A percentile compares a stretch with the other conserved stretches of the same genome.
Evolutionary conservation across 805 yeast species (phyloP).

Genomic region (Candida alai): DNA sequence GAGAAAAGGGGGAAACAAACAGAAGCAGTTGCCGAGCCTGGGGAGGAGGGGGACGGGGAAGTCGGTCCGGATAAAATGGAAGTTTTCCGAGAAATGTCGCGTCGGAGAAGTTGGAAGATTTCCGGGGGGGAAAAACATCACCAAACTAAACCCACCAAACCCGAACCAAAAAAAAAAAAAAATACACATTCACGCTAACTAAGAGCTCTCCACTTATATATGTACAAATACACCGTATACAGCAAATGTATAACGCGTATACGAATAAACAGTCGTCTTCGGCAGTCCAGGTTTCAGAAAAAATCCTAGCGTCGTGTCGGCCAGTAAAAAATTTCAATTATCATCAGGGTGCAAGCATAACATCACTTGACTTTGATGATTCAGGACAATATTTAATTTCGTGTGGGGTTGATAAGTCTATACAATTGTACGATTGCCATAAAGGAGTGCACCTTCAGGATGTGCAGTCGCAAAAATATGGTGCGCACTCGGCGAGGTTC

Average conservation of each 20-base stretch:
- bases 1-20: constrained; percentile 1
- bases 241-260: no score
- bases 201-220: no score
- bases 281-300: constrained; percentile 23
- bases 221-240: no score
- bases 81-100: no score
- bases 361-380: constrained; percentile 77
- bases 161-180: no score
- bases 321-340: constrained; percentile 49
- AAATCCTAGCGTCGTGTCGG: constrained; percentile 23
- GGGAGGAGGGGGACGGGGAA: no score
- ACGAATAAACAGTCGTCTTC: no score
- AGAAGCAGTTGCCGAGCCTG: constrained; percentile 1
- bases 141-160: no score
- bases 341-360: constrained; percentile 53
- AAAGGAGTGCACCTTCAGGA: constrained; percentile 68
- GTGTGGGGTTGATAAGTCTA: constrained; percentile 75
- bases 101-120: no score
- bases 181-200: no score
- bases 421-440: constrained; percentile 75
- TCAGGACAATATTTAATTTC: constrained; percentile 74
- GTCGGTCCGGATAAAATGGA: no score
- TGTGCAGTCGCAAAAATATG: constrained; percentile 83
- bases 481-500: constrained; percentile 82
- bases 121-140: no score